Percentiles rank a stretch among this genome's conserved stretches.
Evolutionary conservation across 2,329 filamentous ascomycete genomes (phyloP).

Genomic region (Aspergillus quadrilineatus): DNA sequence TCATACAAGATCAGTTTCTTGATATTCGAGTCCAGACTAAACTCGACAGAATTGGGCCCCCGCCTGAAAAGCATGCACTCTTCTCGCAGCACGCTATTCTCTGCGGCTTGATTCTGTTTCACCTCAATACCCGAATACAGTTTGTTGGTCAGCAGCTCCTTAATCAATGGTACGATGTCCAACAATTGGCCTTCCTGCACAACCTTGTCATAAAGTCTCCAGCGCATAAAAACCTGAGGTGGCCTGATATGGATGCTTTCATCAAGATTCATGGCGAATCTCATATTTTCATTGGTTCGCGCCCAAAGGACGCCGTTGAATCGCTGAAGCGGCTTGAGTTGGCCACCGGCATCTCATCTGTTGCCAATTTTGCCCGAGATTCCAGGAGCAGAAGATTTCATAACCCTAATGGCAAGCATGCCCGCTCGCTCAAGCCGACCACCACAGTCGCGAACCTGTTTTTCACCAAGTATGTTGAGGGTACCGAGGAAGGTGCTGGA

Average conservation of each 20-base stretch:
- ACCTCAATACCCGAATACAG: slow-evolving; percentile 31
- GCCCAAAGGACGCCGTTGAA: slow-evolving; percentile 28
- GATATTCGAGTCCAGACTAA: slow-evolving; percentile 12
- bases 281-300: slow-evolving; percentile 30
- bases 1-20: slow-evolving; percentile 22
- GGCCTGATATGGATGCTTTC: slow-evolving; percentile 33
- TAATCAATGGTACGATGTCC: slow-evolving; percentile 30
- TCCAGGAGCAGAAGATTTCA: slow-evolving; percentile 22
- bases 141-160: slow-evolving; percentile 25
- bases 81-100: slow-evolving; percentile 27
- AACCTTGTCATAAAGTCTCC: slow-evolving; percentile 24
- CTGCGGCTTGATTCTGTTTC: slow-evolving; percentile 26
- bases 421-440: slow-evolving; percentile 25
- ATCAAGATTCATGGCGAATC: slow-evolving; percentile 32
- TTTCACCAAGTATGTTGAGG: slow-evolving; percentile 19
- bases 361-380: slow-evolving; percentile 28
- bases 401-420: slow-evolving; percentile 23
- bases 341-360: slow-evolving; percentile 28
- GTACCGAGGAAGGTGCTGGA: slow-evolving; percentile 11
- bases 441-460: slow-evolving; percentile 27
- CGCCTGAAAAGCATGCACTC: slow-evolving; percentile 23
- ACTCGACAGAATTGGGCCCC: slow-evolving; percentile 1
- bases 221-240: slow-evolving; percentile 21
- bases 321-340: slow-evolving; percentile 30
- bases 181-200: slow-evolving; percentile 31